phyloP scores from a whole-genome alignment of 2,329 filamentous ascomycete species.

The Diaporthe sp. region DNA sequence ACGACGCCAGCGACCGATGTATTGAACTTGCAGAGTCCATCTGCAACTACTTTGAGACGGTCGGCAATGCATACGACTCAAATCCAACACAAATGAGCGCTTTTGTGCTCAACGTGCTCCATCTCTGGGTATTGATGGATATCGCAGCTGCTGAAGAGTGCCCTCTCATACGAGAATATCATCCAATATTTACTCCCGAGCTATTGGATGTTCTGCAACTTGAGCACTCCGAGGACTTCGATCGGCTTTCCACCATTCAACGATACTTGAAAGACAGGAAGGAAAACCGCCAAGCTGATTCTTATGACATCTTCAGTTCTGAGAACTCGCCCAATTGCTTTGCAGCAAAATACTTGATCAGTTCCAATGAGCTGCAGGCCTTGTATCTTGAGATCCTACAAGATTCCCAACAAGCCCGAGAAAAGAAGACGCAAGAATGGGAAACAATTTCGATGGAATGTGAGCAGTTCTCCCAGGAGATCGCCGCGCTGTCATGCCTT shows the following conservation, averaged over 20 bases:
- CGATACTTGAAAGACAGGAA: conserved; percentile 58
- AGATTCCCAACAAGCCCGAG: too few relatives aligned
- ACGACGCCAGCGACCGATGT: conserved; percentile 33
- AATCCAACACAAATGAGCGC: conserved; percentile 63
- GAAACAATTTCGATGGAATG: too few relatives aligned
- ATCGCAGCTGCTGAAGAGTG: conserved; percentile 55
- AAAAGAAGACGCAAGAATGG: too few relatives aligned
- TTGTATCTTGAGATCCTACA: too few relatives aligned
- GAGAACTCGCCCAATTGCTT: conserved; percentile 56
- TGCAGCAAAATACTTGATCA: conserved; percentile 55
- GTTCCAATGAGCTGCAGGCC: too few relatives aligned
- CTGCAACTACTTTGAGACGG: conserved; percentile 50
- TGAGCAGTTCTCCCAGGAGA: conserved; percentile 42
- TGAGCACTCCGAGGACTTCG: conserved; percentile 59
- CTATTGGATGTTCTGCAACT: conserved; percentile 69
- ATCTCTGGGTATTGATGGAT: conserved; percentile 71
- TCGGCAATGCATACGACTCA: conserved; percentile 54
- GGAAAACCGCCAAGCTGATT: conserved; percentile 40
- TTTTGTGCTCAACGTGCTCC: conserved; percentile 66
- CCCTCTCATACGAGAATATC: conserved; percentile 63
- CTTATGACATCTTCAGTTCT: conserved; percentile 61
- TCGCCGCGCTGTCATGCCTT: conserved; percentile 50
- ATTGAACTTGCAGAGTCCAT: conserved; percentile 52
- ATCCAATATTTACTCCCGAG: conserved; percentile 63
- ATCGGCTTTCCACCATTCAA: conserved; percentile 62